These are phyloP conservation scores for Clarkia xantiana DNA, from an alignment of 345 rosid genomes.

Conservation along the genomic window DNA sequence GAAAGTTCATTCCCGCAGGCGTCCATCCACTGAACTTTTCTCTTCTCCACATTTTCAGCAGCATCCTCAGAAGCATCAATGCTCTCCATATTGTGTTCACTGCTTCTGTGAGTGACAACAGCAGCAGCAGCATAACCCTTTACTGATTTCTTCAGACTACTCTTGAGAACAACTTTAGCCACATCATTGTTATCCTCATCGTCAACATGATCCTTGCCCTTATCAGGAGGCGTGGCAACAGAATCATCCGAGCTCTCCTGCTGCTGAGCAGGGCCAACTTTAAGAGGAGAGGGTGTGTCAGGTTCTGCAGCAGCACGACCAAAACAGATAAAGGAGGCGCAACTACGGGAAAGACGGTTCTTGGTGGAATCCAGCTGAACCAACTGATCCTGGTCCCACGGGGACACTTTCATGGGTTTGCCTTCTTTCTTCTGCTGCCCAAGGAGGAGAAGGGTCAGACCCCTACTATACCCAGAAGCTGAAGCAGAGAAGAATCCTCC, in stretches of 20 bases:
- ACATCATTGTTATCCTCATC: conserved; percentile 31
- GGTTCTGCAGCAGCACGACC: conserved; percentile 78
- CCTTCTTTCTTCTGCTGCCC: conserved; percentile 76
- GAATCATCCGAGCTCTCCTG: conserved; percentile 40
- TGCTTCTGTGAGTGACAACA: conserved; percentile 23
- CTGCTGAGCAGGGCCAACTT: conserved; percentile 62
- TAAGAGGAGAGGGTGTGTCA: conserved; percentile 58
- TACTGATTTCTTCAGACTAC: conserved; percentile 66
- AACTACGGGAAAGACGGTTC: conserved; percentile 67
- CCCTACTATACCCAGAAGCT: conserved; percentile 87
- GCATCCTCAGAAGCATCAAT: conserved; percentile 27
- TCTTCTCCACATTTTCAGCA: conserved; percentile 31
- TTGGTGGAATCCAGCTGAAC: conserved; percentile 97
- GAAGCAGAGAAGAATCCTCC: conserved; percentile 98
- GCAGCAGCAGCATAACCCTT: conserved; percentile 18
- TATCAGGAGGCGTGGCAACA: conserved; percentile 21
- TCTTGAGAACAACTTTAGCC: conserved; percentile 37
- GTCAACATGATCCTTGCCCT: conserved; percentile 18
- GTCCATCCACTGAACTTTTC: conserved; percentile 97
- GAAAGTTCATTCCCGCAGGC: conserved; percentile 75
- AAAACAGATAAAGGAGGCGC: conserved; percentile 79
- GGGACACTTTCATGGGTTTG: conserved; percentile 86
- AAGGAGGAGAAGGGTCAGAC: conserved; percentile 76
- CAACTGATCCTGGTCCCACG: conserved; percentile 95
- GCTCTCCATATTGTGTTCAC: conserved; percentile 20